Conservation (phyloP, 495 filamentous ascomycete species). For the Lasiosphaeria ovina region DNA sequence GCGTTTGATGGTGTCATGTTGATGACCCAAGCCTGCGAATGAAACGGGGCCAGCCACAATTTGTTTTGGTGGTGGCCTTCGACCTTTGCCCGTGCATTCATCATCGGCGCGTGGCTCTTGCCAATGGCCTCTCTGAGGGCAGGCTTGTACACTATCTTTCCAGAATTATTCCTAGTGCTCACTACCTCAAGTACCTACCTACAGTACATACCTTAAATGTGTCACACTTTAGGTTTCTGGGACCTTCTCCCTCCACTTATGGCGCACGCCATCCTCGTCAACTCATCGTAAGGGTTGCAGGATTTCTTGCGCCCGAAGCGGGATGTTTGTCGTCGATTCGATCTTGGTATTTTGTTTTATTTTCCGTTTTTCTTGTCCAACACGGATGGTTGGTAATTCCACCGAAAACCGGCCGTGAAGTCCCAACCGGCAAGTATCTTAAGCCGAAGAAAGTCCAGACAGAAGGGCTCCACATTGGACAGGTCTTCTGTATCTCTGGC, state of each 20-base stretch:
- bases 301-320: slow-evolving; percentile 3
- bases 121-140: not conserved
- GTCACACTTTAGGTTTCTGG: not conserved
- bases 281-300: not conserved
- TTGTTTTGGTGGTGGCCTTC: not conserved
- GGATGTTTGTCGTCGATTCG: not conserved
- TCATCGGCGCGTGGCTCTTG: too few species aligned
- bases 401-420: not conserved
- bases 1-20: slow-evolving; percentile 7
- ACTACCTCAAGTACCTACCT: too few species aligned
- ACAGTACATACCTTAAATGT: not conserved
- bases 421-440: too few species aligned
- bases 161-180: slow-evolving; percentile 23
- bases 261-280: slow-evolving; percentile 4
- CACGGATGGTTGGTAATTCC: not conserved
- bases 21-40: slow-evolving; percentile 1
- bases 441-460: too few species aligned
- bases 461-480: too few species aligned
- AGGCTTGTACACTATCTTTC: slow-evolving; percentile 7
- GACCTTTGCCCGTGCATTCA: not conserved
- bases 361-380: not conserved
- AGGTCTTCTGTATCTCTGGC: too few species aligned
- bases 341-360: not conserved
- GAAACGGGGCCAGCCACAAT: slow-evolving; percentile 8
- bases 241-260: slow-evolving; percentile 14